These are phyloP conservation scores for Populus hybrid DNA, from an alignment of 441 rosid genomes.

Conservation along the genomic window DNA sequence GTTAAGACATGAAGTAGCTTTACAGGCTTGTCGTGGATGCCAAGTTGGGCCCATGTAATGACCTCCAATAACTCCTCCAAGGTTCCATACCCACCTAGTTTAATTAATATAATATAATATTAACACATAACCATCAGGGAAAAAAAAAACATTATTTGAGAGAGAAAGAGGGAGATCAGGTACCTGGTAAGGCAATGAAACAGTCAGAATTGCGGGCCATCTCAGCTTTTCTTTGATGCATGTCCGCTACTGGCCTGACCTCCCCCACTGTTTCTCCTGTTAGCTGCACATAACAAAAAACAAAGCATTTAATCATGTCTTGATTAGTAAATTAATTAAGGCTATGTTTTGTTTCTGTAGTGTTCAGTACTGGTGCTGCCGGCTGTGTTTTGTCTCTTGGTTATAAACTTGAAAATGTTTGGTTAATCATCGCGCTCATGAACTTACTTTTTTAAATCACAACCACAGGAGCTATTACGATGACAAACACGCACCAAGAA, in stretches of 20 bases:
- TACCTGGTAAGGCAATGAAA: conserved; percentile 97
- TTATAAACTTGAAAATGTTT: too few relatives aligned
- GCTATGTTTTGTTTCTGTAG: too few relatives aligned
- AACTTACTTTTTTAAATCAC: too few relatives aligned
- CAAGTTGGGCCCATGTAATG: conserved; percentile 96
- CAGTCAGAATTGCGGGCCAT: conserved; percentile 96
- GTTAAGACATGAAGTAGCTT: conserved; percentile 11
- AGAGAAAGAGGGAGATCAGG: not conserved
- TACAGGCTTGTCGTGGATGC: conserved; percentile 98
- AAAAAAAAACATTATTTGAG: not conserved
- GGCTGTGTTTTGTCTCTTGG: too few relatives aligned
- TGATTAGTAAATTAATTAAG: not conserved
- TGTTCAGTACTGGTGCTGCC: too few relatives aligned
- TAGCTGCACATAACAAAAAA: conserved; percentile 33
- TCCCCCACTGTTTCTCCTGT: conserved; percentile 95
- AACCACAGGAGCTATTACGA: too few relatives aligned
- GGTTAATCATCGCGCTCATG: too few relatives aligned
- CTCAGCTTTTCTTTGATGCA: conserved; percentile 96
- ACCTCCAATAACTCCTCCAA: conserved; percentile 90
- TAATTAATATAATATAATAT: not conserved
- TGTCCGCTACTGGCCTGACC: conserved; percentile 85
- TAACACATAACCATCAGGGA: not conserved
- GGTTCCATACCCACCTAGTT: conserved; percentile 92
- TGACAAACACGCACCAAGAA: not conserved
- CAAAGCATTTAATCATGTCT: not conserved